Evolutionary conservation across 2,329 filamentous ascomycete genomes (phyloP), one percentile per base, ranked within the genome.

Genomic region (Verticillium dahliae): DNA sequence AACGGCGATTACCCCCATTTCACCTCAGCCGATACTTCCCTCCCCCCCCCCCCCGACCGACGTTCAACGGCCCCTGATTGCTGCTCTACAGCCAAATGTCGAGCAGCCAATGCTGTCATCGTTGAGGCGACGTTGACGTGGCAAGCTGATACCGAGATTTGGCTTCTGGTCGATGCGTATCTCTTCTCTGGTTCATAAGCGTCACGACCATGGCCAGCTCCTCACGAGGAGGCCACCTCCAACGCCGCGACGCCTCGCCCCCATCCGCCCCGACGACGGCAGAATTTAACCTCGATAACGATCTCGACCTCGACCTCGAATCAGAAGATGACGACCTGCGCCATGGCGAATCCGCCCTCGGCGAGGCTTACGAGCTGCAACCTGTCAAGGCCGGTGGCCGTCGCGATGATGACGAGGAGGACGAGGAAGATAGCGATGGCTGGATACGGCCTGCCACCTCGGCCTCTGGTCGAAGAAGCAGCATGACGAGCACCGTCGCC

Each of bases 231-330:
- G 34, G 15, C 27, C 61, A 56, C 34, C 41, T 31, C 45, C 37
- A 57, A n/a, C 63, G 59, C 60, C 63, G 59, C 64, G 67, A 70
- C 62, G 67, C 68, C 22, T 70, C 71, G 58, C 71, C 74, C 22
- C 72, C 73, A n/a, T 77, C 77, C 66, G 74, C 75, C 58, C 75
- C 76, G 67, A 77, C 75, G 38, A 72, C 73, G 54, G 70, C 72
- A 56, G 74, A 76, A 57, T 71, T 75, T 65, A 67, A 62, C 58
- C 71, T 75, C 58, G 73, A 76, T 61, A 71, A 72, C 65, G 71
- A 69, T 67, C 71, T 74, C 65, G 71, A 73, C 37, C 38, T 57
- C 41, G 66, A 66, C 37, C 66, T 65, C 35, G 35, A 37, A 2
- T 37, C 38, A 37, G 66, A 68, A 27, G 62, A 62, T 14, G 65